Evolutionary conservation across 2,329 filamentous ascomycete genomes (phyloP).

Genomic region (Coniochaeta sp.): DNA sequence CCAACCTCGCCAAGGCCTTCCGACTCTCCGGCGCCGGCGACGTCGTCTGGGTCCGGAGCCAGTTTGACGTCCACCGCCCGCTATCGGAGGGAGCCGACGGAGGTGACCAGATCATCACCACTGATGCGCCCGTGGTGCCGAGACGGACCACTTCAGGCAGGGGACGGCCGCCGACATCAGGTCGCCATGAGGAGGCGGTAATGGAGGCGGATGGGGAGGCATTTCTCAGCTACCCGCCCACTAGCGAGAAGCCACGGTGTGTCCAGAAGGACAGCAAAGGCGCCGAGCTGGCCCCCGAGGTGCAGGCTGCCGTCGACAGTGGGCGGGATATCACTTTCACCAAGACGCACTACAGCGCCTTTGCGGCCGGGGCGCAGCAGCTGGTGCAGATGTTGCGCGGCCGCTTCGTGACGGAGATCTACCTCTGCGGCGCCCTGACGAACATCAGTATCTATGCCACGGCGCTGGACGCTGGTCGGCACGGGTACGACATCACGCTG

Average conservation of each 20-base stretch:
- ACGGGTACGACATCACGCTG: conserved; percentile 81
- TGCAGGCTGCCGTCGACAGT: conserved; percentile 37
- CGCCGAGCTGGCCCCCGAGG: conserved; percentile 33
- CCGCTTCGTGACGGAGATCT: conserved; percentile 84
- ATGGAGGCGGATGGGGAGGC: conserved; percentile 37
- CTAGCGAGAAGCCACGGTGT: conserved; percentile 28
- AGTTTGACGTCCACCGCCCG: conserved; percentile 60
- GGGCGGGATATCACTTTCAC: conserved; percentile 41
- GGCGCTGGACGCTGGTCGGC: conserved; percentile 78
- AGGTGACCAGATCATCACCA: conserved; percentile 42
- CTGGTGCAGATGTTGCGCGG: conserved; percentile 73
- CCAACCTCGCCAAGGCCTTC: conserved; percentile 63
- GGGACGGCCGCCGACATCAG: conserved; percentile 11
- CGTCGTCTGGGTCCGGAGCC: conserved; percentile 79
- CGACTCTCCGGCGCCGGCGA: conserved; percentile 60
- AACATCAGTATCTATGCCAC: conserved; percentile 90
- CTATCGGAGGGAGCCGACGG: conserved; percentile 26
- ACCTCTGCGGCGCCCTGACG: conserved; percentile 77
- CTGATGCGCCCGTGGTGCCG: conserved; percentile 22
- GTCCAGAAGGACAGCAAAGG: conserved; percentile 38
- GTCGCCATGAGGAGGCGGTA: conserved; percentile 22
- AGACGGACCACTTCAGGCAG: conserved; percentile 11
- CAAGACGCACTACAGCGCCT: conserved; percentile 85
- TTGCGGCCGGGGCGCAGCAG: conserved; percentile 59
- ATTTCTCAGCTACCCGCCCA: conserved; percentile 17